Evolutionary conservation across 129 eudicot species (phyloP), one percentile per base, ranked within the genome.

Genomic region (Artemisia tridentata): DNA sequence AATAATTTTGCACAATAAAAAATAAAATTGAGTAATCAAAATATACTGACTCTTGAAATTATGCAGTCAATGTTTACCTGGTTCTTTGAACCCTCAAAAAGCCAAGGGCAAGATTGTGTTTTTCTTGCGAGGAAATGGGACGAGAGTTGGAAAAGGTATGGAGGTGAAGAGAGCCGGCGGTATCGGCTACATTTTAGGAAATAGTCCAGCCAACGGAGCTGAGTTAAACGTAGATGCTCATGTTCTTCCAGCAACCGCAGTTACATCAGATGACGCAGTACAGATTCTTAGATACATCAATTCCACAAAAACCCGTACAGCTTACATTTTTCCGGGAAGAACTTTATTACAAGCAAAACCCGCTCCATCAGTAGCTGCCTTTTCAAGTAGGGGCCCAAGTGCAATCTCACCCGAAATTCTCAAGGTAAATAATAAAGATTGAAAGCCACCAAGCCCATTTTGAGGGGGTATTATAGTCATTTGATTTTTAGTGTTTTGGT

Each of bases 81-180:
- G 91, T 25, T 78, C 92, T 15, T 89, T 90, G 45, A 82, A 88
- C 15, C 82, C 91, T 5, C 45, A 84, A 75, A 86, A 85, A 72
- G 82, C 88, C 29, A 82, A 74, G 74, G 96, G 98, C n/a, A 93
- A 87, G 74, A 88, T 95, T 38, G 93, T 95, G 31, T 49, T 90
- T 68, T 95, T 96, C 80, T 31, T 87, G 49, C 80, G 95, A 85
- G 97, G 97, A n/a, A 81, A 81, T 19, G 97, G 97, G 34, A 88
- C 95, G 16, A 78, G 97, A 80, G 87, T 88, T 6, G 95, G 95
- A 50, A 91, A 91, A 75, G 97, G 95, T 45, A 59, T 41, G 77
- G 97, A 91, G 72, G 97, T 91, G 60, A 91, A 85, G 56, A 80
- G 95, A 75, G 97, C 91, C 0, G 97, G 97, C n/a, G 97, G 91